phyloP scores from a whole-genome alignment of 106 monocot genomes.

The Apostasia ramifera region DNA sequence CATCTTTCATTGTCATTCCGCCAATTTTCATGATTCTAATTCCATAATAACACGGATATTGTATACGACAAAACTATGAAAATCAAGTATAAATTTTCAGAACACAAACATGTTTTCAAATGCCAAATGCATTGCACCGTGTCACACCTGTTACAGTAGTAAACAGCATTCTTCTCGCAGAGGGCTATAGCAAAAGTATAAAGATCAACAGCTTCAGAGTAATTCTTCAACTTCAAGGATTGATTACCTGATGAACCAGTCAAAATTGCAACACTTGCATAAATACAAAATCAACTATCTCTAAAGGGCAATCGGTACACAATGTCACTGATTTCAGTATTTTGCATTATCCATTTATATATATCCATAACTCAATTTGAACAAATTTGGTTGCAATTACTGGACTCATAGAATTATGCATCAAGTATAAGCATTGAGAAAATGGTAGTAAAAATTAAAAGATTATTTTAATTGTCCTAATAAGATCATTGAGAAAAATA shows the following conservation, averaged over 20 bases:
- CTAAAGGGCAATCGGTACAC: too few species aligned
- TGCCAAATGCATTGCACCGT: background rate
- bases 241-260: slow-evolving; percentile 44
- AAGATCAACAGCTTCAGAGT: slow-evolving; percentile 62
- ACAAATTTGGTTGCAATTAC: too few species aligned
- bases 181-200: slow-evolving; percentile 81
- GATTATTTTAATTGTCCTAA: too few species aligned
- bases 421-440: too few species aligned
- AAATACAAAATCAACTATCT: too few species aligned
- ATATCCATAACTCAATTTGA: too few species aligned
- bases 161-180: slow-evolving; percentile 62
- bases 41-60: background rate
- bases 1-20: background rate
- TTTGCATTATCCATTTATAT: too few species aligned
- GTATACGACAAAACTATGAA: background rate
- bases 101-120: background rate
- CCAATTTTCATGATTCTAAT: background rate
- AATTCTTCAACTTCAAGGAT: slow-evolving; percentile 46
- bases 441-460: too few species aligned
- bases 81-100: background rate
- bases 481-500: too few species aligned
- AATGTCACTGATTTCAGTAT: too few species aligned
- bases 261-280: background rate
- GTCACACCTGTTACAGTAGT: slow-evolving; percentile 77
- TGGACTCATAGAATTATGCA: too few species aligned